phyloP scores from a whole-genome alignment of 192 early-diverging fungal species.

The Rhizophagus sp. region DNA sequence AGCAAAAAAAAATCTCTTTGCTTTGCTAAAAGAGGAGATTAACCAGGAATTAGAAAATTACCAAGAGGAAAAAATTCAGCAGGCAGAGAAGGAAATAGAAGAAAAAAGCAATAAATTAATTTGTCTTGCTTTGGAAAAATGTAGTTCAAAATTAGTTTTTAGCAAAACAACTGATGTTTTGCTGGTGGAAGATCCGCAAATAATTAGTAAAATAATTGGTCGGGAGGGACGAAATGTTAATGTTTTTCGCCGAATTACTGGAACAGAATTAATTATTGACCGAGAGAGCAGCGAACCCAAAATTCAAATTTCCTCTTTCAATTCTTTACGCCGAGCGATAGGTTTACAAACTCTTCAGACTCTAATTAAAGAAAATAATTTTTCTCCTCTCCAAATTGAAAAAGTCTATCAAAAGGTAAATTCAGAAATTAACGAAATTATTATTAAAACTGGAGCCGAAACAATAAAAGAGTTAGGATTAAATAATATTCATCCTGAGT shows the following conservation, averaged over 20 bases:
- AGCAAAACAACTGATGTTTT: background rate
- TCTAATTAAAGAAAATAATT: background rate
- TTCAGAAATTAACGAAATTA: background rate
- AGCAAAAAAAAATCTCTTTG: background rate
- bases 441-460: background rate
- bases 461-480: background rate
- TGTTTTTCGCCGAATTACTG: conserved; percentile 5
- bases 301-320: conserved; percentile 15
- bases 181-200: background rate
- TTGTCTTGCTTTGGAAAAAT: background rate
- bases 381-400: background rate
- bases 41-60: background rate
- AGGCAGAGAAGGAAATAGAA: background rate
- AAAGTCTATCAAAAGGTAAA: conserved; percentile 1
- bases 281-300: background rate
- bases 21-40: background rate
- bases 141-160: conserved; percentile 7
- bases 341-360: background rate
- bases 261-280: conserved; percentile 1
- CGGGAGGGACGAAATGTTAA: conserved; percentile 10
- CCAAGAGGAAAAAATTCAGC: background rate
- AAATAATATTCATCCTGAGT: background rate
- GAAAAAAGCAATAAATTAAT: background rate
- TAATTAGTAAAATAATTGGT: conserved; percentile 10
- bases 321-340: background rate